Conservation (phyloP, 345 rosid species). For the Adansonia digitata region DNA sequence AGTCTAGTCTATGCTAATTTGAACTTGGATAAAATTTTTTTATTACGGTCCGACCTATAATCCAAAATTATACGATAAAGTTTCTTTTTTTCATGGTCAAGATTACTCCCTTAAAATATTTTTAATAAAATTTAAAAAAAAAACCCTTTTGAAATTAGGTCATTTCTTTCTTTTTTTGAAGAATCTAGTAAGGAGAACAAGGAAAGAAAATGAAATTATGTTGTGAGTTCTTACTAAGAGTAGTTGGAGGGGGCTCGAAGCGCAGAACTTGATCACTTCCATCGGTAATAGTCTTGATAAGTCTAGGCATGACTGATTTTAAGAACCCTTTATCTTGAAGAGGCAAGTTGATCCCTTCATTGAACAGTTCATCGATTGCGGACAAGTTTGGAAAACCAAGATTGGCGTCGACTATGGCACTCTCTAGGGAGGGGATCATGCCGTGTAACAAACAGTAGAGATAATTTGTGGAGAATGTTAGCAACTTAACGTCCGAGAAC, state of each 20-base stretch:
- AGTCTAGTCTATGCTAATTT: no score
- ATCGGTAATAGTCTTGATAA: slow-evolving; percentile 39
- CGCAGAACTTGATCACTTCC: slow-evolving; percentile 37
- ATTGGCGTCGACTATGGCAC: slow-evolving; percentile 29
- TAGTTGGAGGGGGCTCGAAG: slow-evolving; percentile 48
- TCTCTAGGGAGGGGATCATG: slow-evolving; percentile 45
- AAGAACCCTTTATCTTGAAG: slow-evolving; percentile 33
- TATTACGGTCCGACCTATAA: no score
- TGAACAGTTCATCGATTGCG: slow-evolving; percentile 55
- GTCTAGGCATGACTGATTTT: slow-evolving; percentile 45
- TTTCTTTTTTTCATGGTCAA: no score
- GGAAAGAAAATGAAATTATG: background rate
- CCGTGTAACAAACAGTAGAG: slow-evolving; percentile 52
- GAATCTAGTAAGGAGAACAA: background rate
- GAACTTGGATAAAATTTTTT: no score
- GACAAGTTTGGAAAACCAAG: slow-evolving; percentile 55
- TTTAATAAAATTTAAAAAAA: no score
- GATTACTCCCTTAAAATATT: no score
- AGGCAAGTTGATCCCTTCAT: slow-evolving; percentile 45
- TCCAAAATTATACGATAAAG: no score
- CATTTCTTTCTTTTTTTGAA: no score
- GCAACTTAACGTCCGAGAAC: slow-evolving; percentile 46
- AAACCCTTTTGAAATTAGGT: no score
- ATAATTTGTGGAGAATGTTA: slow-evolving; percentile 51
- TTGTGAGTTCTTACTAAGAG: slow-evolving; percentile 35